Evolutionary conservation across 2,329 filamentous ascomycete species (phyloP).

Genomic region (Alternaria sp.): DNA sequence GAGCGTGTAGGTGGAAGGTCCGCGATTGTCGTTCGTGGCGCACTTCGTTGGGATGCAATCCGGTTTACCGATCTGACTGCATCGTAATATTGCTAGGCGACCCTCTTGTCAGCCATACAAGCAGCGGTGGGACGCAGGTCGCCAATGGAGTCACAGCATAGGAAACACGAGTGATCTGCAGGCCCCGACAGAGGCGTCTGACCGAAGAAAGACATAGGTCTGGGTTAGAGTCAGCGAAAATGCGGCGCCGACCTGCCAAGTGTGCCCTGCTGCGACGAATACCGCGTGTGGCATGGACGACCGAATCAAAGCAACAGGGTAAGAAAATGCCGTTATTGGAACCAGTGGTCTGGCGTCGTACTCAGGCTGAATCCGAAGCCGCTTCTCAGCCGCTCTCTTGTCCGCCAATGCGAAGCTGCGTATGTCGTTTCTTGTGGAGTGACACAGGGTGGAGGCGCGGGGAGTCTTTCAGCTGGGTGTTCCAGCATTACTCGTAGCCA

Average conservation of each 20-base stretch:
- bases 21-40: conserved; percentile 30
- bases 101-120: conserved; percentile 33
- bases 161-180: conserved; percentile 23
- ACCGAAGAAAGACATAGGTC: conserved; percentile 4
- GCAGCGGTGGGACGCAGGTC: conserved; percentile 29
- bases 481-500: conserved; percentile 14
- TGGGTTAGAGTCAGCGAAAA: conserved; percentile 3
- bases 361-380: conserved; percentile 14
- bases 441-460: conserved; percentile 25
- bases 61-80: conserved; percentile 34
- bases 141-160: conserved; percentile 29
- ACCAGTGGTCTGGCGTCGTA: conserved; percentile 10
- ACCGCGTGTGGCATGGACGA: conserved; percentile 4
- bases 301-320: conserved; percentile 3
- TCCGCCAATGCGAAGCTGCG: conserved; percentile 6
- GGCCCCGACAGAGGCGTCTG: conserved; percentile 23
- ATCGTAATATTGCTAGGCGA: conserved; percentile 26
- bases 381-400: conserved; percentile 24
- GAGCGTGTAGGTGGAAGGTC: conserved; percentile 21
- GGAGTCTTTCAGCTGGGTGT: conserved; percentile 22
- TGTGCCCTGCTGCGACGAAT: conserved; percentile 11
- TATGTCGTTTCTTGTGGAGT: conserved; percentile 23
- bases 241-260: conserved; percentile 10
- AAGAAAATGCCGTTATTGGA: neutral
- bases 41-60: conserved; percentile 15